These are phyloP conservation scores for Oryza meyeriana DNA, from an alignment of 176 grass and related monocot species.

Conservation along the genomic window DNA sequence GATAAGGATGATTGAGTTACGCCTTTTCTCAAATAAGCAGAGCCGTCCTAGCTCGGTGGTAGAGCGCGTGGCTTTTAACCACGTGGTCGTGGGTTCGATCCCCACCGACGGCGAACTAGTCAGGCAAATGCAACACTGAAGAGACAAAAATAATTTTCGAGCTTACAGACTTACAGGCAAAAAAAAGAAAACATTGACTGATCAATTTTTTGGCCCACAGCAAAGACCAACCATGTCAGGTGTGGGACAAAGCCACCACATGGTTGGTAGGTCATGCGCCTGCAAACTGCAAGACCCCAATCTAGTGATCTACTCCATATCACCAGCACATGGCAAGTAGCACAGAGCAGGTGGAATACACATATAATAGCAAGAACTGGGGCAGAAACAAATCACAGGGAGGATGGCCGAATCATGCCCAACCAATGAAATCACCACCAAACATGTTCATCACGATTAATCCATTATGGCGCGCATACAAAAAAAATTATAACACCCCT, in stretches of 20 bases:
- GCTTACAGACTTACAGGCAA: neutral
- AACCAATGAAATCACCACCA: conserved; percentile 3
- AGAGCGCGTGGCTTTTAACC: conserved; percentile 66
- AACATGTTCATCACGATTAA: conserved; percentile 18
- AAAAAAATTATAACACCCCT: conserved; percentile 4
- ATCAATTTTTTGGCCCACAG: neutral
- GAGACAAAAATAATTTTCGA: neutral
- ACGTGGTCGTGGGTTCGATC: conserved; percentile 60
- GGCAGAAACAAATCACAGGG: neutral
- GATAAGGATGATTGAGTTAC: no score
- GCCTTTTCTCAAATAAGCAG: no score
- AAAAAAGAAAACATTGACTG: neutral
- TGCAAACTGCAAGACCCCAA: neutral
- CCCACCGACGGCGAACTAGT: conserved; percentile 48
- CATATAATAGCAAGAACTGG: neutral
- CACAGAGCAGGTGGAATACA: neutral
- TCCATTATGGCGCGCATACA: neutral
- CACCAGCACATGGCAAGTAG: conserved; percentile 5
- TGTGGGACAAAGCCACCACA: conserved; percentile 4
- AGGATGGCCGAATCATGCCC: neutral
- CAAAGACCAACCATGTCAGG: conserved; percentile 1
- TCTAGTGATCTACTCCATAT: neutral
- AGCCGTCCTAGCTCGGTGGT: conserved; percentile 52
- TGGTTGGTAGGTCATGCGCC: neutral
- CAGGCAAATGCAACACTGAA: no score